These are phyloP conservation scores for Rhizopus delemar DNA, from an alignment of 371 early-diverging fungal genomes.

Conservation along the genomic window DNA sequence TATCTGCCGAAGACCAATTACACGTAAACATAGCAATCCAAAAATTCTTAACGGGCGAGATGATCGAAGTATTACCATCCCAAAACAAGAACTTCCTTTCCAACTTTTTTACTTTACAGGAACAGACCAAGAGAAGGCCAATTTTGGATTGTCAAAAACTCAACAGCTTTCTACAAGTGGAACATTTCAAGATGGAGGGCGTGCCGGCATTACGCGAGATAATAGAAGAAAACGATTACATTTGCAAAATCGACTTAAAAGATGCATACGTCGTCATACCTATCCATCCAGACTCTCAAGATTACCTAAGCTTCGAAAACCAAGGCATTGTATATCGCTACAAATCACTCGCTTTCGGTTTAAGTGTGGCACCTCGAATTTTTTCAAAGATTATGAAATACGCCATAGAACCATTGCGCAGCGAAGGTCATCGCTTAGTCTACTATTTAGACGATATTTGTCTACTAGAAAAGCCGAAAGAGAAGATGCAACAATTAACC, in stretches of 20 bases:
- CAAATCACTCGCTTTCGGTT: no score
- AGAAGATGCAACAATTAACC: background rate
- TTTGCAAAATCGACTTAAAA: no score
- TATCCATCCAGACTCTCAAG: constrained; percentile 8
- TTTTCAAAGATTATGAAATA: no score
- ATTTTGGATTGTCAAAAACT: constrained; percentile 3
- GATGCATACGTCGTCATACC: no score
- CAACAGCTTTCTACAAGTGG: no score
- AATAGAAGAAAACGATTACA: no score
- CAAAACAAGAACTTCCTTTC: constrained; percentile 1
- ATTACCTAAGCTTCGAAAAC: constrained; percentile 7
- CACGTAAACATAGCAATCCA: background rate
- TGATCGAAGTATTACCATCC: constrained; percentile 5
- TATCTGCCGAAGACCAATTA: constrained; percentile 4
- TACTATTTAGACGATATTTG: constrained; percentile 21
- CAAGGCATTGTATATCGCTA: constrained; percentile 7
- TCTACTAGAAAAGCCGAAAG: background rate
- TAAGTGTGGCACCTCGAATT: no score
- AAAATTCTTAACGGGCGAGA: constrained; percentile 1
- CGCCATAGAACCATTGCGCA: no score
- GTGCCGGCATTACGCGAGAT: no score
- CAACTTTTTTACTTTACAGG: constrained; percentile 12
- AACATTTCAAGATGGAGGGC: no score
- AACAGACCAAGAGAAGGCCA: constrained; percentile 4
- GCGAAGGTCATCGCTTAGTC: no score